Evolutionary conservation across 2,329 filamentous ascomycete genomes (phyloP).

Genomic region (Hypoxylon sp.): DNA sequence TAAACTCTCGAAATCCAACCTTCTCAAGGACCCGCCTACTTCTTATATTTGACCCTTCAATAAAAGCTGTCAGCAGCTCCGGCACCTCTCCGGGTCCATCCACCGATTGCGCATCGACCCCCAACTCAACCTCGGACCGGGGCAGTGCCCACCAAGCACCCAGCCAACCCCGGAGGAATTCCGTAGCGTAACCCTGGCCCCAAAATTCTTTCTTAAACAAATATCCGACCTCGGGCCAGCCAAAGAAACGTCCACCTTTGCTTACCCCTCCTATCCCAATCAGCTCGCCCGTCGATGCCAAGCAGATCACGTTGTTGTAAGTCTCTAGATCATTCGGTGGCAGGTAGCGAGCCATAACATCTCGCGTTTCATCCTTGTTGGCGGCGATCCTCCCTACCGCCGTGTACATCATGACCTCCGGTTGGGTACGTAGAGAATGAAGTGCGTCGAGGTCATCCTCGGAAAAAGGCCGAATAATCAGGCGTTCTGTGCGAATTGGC

Average conservation of each 20-base stretch:
- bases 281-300: slow-evolving; percentile 64
- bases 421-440: slow-evolving; percentile 68
- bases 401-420: slow-evolving; percentile 75
- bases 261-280: slow-evolving; percentile 65
- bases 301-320: slow-evolving; percentile 71
- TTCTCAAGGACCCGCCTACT: slow-evolving; percentile 72
- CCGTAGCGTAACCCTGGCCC: slow-evolving; percentile 71
- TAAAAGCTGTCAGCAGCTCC: slow-evolving; percentile 64
- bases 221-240: slow-evolving; percentile 74
- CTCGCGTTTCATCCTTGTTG: slow-evolving; percentile 61
- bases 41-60: slow-evolving; percentile 63
- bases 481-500: slow-evolving; percentile 65
- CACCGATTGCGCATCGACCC: slow-evolving; percentile 60
- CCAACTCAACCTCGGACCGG: slow-evolving; percentile 61
- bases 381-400: slow-evolving; percentile 59
- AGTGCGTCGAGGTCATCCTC: slow-evolving; percentile 66
- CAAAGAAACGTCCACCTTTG: slow-evolving; percentile 54
- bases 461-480: slow-evolving; percentile 67
- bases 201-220: slow-evolving; percentile 68
- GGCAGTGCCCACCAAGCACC: slow-evolving; percentile 65
- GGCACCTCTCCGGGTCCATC: slow-evolving; percentile 49
- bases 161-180: slow-evolving; percentile 67
- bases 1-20: slow-evolving; percentile 66
- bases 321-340: slow-evolving; percentile 65
- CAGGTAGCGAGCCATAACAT: slow-evolving; percentile 60